These are phyloP conservation scores for Xylaria digitata DNA, from an alignment of 2,329 filamentous ascomycete species.

Conservation along the genomic window DNA sequence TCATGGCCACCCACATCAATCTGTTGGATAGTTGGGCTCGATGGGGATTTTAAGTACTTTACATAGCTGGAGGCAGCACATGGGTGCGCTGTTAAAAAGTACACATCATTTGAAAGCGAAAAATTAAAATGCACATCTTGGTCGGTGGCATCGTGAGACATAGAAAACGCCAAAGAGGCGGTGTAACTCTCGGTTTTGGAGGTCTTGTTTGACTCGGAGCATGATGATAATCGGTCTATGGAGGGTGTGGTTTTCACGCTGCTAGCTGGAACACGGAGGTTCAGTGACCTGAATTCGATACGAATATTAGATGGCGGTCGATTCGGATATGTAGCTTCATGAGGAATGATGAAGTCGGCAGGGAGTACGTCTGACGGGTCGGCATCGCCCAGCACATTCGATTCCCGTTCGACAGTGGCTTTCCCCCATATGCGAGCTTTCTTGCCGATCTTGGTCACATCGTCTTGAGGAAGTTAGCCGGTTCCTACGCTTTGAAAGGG, in stretches of 20 bases:
- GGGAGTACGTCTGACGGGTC: constrained; percentile 66
- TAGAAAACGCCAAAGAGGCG: constrained; percentile 56
- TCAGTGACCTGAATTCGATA: constrained; percentile 63
- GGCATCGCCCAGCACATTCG: constrained; percentile 68
- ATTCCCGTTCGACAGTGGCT: constrained; percentile 67
- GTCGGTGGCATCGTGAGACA: constrained; percentile 55
- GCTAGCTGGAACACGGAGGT: constrained; percentile 59
- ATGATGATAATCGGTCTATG: constrained; percentile 54
- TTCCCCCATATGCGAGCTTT: constrained; percentile 73
- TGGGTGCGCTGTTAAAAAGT: constrained; percentile 74
- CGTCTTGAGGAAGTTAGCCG: constrained; percentile 54
- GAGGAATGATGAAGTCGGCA: constrained; percentile 71
- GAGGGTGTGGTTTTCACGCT: constrained; percentile 60
- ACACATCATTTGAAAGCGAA: constrained; percentile 67
- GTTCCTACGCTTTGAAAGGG: constrained; percentile 34
- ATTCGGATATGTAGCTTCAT: constrained; percentile 64
- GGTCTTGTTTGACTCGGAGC: constrained; percentile 51
- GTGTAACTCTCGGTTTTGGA: constrained; percentile 53
- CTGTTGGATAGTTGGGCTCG: constrained; percentile 69
- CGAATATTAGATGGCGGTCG: constrained; percentile 59
- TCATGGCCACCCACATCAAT: constrained; percentile 63
- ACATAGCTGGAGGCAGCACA: constrained; percentile 69
- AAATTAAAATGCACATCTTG: constrained; percentile 56
- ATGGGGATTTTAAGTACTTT: constrained; percentile 68
- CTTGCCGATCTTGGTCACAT: constrained; percentile 61